Percentiles rank a stretch among this genome's conserved stretches.
Conservation (phyloP, 2,329 filamentous ascomycete species). For the Orbilia ellipsospora region DNA sequence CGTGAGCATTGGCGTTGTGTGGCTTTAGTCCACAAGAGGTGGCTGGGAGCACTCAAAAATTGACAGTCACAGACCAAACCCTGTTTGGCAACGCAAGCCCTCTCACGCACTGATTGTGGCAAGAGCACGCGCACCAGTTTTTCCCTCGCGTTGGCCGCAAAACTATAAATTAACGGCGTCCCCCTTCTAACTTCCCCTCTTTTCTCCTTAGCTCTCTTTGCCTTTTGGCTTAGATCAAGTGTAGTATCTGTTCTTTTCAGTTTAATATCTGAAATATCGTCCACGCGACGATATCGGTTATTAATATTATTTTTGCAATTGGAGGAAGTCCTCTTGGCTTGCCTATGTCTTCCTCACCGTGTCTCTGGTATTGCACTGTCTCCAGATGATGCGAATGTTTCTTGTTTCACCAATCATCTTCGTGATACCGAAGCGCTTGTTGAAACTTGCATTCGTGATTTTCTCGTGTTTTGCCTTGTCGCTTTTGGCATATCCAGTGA, state of each 20-base stretch:
- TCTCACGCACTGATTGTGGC: not conserved
- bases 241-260: conserved; percentile 45
- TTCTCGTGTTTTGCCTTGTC: too few species aligned
- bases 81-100: not conserved
- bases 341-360: conserved; percentile 52
- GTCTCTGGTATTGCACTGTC: conserved; percentile 55
- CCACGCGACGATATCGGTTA: conserved; percentile 55
- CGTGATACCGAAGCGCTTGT: conserved; percentile 39
- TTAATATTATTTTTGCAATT: conserved; percentile 55
- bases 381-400: conserved; percentile 44
- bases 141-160: not conserved
- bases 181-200: conserved; percentile 5
- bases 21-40: too few species aligned
- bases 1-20: too few species aligned
- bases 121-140: not conserved
- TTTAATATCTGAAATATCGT: conserved; percentile 56
- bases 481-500: too few species aligned
- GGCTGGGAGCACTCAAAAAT: too few species aligned
- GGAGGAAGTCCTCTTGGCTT: conserved; percentile 52
- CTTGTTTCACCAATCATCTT: conserved; percentile 35
- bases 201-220: conserved; percentile 9
- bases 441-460: conserved; percentile 1
- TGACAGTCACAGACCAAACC: too few species aligned
- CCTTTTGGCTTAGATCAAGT: not conserved
- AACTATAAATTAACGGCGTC: conserved; percentile 1